These are phyloP conservation scores for Keithomyces neogunnii DNA, from an alignment of 2,329 filamentous ascomycete genomes.

Conservation along the genomic window DNA sequence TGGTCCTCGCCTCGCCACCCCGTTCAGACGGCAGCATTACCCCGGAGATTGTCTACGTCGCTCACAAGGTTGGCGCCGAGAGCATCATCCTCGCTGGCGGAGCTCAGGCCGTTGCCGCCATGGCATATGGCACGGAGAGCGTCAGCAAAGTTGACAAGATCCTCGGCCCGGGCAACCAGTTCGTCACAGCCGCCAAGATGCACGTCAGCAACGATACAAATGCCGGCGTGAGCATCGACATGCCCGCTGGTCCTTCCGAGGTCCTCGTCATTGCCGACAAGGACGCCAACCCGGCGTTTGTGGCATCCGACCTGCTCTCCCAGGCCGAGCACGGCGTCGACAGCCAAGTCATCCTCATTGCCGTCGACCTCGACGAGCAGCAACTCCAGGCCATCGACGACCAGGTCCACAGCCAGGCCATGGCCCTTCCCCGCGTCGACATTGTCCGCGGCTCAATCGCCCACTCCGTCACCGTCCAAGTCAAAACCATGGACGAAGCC, in stretches of 20 bases:
- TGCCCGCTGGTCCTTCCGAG: constrained; percentile 95
- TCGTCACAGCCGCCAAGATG: constrained; percentile 98
- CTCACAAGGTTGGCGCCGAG: constrained; percentile 93
- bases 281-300: constrained; percentile 83
- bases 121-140: constrained; percentile 95
- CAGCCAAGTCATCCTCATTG: constrained; percentile 88
- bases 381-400: constrained; percentile 80
- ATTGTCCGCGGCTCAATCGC: constrained; percentile 85
- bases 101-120: constrained; percentile 88
- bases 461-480: constrained; percentile 82
- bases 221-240: constrained; percentile 91
- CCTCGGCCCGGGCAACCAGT: constrained; percentile 93
- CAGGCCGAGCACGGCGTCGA: constrained; percentile 97
- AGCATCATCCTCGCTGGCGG: constrained; percentile 93
- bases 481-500: constrained; percentile 62
- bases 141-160: constrained; percentile 98
- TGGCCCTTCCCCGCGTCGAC: constrained; percentile 79
- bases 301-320: constrained; percentile 87
- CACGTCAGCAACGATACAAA: constrained; percentile 95
- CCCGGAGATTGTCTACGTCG: constrained; percentile 94
- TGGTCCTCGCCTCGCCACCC: constrained; percentile 87
- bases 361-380: constrained; percentile 65
- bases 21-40: constrained; percentile 83
- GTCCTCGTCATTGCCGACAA: constrained; percentile 93
- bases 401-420: constrained; percentile 80